Evolutionary conservation across 148 eudicot genomes (phyloP), one percentile per base, ranked within the genome.

Genomic region (Mesembryanthemum crystallinum): DNA sequence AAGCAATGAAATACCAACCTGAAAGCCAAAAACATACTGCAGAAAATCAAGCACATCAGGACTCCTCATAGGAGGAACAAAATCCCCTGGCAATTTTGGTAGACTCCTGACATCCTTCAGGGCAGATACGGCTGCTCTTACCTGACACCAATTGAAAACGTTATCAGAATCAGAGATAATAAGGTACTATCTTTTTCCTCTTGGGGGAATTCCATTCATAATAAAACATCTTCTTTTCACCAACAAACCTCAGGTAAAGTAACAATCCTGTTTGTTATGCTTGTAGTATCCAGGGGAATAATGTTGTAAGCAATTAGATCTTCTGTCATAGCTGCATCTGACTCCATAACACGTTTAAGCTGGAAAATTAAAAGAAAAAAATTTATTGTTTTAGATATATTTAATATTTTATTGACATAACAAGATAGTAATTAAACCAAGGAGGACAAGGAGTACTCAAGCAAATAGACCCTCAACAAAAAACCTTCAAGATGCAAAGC

Each of bases 291-390:
- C 80, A 95, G 77, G 29, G 99, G 99, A 71, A 95, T 95, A 43
- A 95, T 95, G 74, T 95, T 95, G 77, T 92, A 95, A 67, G 94
- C 91, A 85, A 95, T 85, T 65, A 90, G 80, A 79, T 92, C 99
- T 70, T 95, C 99, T 0, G 91, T 91, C 99, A 95, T 90, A 49
- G 97, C 98, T 49, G 99, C 99, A 84, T 95, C 99, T 18, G 94
- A 89, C 82, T 89, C 88, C 82, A 95, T 92, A 42, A 95, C 88
- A 32, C 94, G 94, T 71, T 92, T 95, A 82, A 92, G 79, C 99
- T 95, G 86, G 39, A 84, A 73, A 64, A 23, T 20, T 9, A 24
- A 78, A 76, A 39, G 75, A 61, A 62, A 54, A 43, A 17, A 30
- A 12, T 24, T 30, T 24, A 32, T 72, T 32, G 37, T 35, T 63